These are phyloP conservation scores for Botrytis hyacinthi DNA, from an alignment of 2,329 filamentous ascomycete genomes.

Conservation along the genomic window DNA sequence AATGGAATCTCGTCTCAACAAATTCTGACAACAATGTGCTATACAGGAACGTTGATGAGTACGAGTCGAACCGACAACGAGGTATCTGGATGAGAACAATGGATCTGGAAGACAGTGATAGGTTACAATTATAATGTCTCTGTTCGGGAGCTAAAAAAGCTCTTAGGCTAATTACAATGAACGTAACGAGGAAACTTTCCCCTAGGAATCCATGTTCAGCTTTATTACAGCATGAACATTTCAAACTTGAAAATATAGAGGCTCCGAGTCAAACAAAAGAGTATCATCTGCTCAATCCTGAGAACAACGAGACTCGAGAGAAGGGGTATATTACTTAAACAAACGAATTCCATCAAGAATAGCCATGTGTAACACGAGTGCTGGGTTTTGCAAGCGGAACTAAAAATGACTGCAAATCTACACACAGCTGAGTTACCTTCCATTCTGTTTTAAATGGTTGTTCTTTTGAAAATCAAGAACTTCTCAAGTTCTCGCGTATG, in stretches of 20 bases:
- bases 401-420: not conserved
- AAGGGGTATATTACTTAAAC: not conserved
- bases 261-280: not conserved
- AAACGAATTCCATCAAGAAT: not conserved
- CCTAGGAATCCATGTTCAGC: not conserved
- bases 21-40: not conserved
- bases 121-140: not conserved
- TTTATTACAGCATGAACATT: not conserved
- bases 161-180: not conserved
- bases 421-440: not conserved
- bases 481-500: not conserved
- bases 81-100: not conserved
- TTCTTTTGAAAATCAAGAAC: not conserved
- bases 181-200: not conserved
- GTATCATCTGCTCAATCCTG: not conserved
- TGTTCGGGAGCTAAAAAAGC: not conserved
- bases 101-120: not conserved
- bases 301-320: not conserved
- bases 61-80: not conserved
- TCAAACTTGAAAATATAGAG: fast-evolving
- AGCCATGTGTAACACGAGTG: not conserved
- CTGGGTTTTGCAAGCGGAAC: not conserved
- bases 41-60: not conserved
- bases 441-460: not conserved
- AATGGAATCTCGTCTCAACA: fast-evolving